phyloP scores from a whole-genome alignment of 2,329 filamentous ascomycete genomes.

The Fusarium acutatum region DNA sequence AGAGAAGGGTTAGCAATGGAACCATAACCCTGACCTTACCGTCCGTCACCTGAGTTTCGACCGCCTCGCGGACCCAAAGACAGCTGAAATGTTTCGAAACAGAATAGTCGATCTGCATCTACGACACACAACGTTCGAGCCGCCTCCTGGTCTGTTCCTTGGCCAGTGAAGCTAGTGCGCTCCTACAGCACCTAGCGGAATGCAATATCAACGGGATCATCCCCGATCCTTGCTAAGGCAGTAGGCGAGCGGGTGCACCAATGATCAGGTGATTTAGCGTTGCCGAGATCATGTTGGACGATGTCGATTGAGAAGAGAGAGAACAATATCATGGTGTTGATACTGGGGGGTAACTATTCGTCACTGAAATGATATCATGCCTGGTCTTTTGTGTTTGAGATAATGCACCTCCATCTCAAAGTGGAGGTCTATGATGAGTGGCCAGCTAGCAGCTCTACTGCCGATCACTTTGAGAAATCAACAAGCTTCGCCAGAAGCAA shows the following conservation, averaged over 20 bases:
- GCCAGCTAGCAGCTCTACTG: neutral
- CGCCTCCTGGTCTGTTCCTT: constrained; percentile 30
- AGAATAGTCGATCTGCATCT: constrained; percentile 18
- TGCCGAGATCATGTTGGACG: neutral
- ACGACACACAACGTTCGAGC: constrained; percentile 19
- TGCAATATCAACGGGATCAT: constrained; percentile 39
- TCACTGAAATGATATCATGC: neutral
- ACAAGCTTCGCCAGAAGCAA: neutral
- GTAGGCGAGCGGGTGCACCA: constrained; percentile 32
- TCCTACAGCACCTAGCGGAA: constrained; percentile 31
- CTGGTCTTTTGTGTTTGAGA: neutral
- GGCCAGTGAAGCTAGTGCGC: constrained; percentile 32
- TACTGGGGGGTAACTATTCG: neutral
- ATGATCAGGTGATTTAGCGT: constrained; percentile 44
- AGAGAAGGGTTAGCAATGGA: neutral
- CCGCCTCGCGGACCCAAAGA: neutral
- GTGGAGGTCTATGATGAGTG: neutral
- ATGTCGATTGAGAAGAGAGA: constrained; percentile 11
- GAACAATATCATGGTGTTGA: neutral
- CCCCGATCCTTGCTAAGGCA: constrained; percentile 37
- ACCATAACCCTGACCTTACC: neutral
- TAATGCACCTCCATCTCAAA: neutral
- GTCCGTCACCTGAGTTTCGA: neutral
- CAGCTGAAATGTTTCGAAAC: neutral
- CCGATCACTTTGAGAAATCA: neutral